phyloP scores from a whole-genome alignment of 805 yeast genomes.

The Ogataea henricii region DNA sequence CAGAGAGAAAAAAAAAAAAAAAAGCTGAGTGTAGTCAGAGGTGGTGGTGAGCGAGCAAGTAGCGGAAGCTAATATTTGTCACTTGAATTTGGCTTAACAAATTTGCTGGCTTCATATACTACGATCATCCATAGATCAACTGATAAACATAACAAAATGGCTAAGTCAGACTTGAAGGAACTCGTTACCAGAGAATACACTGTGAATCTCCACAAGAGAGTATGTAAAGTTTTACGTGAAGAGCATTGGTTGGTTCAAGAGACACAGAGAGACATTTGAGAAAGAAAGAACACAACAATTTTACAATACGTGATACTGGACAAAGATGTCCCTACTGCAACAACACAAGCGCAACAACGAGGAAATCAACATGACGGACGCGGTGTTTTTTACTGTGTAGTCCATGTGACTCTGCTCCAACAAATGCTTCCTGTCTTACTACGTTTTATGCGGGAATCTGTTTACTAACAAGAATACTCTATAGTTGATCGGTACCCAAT shows the following conservation, averaged over 20 bases:
- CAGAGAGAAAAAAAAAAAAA: constrained; percentile 4
- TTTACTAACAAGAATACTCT: constrained; percentile 13
- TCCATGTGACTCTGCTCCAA: not conserved
- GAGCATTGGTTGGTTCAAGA: not conserved
- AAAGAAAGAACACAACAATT: not conserved
- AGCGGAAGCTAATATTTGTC: constrained; percentile 8
- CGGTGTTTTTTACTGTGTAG: not conserved
- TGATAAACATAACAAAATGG: constrained; percentile 33
- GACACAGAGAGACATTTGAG: not conserved
- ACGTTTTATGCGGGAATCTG: not conserved
- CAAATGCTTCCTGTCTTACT: no score
- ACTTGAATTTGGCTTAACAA: constrained; percentile 4
- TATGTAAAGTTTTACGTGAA: constrained; percentile 47
- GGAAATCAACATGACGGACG: no score
- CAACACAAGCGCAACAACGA: not conserved
- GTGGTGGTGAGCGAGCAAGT: constrained; percentile 6
- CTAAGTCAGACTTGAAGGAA: constrained; percentile 80
- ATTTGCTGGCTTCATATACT: not conserved
- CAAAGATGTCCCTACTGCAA: no score
- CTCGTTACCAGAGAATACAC: constrained; percentile 99
- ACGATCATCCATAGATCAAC: constrained; percentile 8
- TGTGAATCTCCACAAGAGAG: constrained; percentile 99
- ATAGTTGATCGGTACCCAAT: constrained; percentile 94
- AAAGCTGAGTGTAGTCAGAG: constrained; percentile 1
- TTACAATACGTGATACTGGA: no score